These are phyloP conservation scores for Candida mesenterica DNA, from an alignment of 1,139 yeast species.

Conservation along the genomic window DNA sequence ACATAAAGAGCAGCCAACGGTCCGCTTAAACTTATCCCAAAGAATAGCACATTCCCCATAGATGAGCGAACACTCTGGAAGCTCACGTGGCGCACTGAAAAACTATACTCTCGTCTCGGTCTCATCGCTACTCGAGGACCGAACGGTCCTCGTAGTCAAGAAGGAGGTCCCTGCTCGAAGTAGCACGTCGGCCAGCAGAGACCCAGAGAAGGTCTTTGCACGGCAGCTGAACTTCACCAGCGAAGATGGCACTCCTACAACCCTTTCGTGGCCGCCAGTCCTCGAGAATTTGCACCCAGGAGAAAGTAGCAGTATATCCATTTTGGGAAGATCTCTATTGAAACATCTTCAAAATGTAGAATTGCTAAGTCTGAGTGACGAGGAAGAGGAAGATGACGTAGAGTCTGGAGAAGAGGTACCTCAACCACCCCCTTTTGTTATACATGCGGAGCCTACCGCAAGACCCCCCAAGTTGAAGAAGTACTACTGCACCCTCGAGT, in stretches of 20 bases:
- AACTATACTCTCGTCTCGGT: no score
- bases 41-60: no score
- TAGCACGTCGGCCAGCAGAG: not conserved
- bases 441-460: no score
- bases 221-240: not conserved
- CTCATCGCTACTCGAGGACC: no score
- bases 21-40: no score
- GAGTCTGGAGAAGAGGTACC: not conserved
- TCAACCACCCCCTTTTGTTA: no score
- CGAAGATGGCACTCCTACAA: not conserved
- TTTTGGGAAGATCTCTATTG: slow-evolving; percentile 1
- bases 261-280: not conserved
- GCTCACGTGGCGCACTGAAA: no score
- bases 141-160: no score
- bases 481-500: slow-evolving; percentile 2
- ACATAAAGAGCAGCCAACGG: no score
- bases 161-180: not conserved
- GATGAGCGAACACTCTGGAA: no score
- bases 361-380: not conserved
- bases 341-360: slow-evolving; percentile 1
- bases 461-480: no score
- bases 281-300: not conserved
- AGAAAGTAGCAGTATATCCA: not conserved
- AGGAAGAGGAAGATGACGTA: not conserved
- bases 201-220: not conserved